phyloP scores from a whole-genome alignment of 1,284 basidiomycete species.

The Puccinia triticina region DNA sequence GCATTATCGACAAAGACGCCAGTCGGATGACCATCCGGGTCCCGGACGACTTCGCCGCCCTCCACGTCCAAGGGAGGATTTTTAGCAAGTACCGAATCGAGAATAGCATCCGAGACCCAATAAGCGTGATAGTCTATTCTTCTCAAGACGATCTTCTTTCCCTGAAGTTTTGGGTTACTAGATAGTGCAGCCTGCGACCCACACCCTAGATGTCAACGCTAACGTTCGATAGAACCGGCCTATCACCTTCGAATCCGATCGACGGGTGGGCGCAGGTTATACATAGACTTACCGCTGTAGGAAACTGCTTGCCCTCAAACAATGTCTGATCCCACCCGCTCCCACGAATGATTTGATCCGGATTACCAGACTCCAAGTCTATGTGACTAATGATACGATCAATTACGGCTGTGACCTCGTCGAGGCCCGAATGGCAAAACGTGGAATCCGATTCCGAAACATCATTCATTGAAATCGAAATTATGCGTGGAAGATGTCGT shows the following conservation, averaged over 20 bases:
- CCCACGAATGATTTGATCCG: conserved; percentile 55
- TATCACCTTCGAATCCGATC: neutral
- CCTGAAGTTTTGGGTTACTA: conserved; percentile 44
- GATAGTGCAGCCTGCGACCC: conserved; percentile 52
- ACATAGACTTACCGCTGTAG: conserved; percentile 51
- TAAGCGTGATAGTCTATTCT: conserved; percentile 58
- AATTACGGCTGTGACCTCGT: conserved; percentile 51
- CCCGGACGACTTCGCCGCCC: conserved; percentile 56
- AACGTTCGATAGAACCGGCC: neutral
- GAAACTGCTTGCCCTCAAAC: conserved; percentile 55
- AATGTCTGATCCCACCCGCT: conserved; percentile 58
- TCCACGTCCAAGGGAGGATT: conserved; percentile 45
- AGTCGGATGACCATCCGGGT: conserved; percentile 54
- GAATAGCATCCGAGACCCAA: conserved; percentile 55
- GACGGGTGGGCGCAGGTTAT: neutral
- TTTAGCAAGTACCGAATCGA: conserved; percentile 52
- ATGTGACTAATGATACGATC: conserved; percentile 55
- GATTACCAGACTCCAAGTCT: conserved; percentile 51
- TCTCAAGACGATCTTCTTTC: conserved; percentile 54
- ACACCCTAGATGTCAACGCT: neutral
- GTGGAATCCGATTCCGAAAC: neutral
- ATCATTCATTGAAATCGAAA: neutral
- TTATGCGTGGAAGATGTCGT: too few species aligned
- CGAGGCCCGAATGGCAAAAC: conserved; percentile 4
- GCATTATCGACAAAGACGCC: conserved; percentile 58